phyloP scores from a whole-genome alignment of 768 basidiomycete genomes.

The Leucosporidium scottii region DNA sequence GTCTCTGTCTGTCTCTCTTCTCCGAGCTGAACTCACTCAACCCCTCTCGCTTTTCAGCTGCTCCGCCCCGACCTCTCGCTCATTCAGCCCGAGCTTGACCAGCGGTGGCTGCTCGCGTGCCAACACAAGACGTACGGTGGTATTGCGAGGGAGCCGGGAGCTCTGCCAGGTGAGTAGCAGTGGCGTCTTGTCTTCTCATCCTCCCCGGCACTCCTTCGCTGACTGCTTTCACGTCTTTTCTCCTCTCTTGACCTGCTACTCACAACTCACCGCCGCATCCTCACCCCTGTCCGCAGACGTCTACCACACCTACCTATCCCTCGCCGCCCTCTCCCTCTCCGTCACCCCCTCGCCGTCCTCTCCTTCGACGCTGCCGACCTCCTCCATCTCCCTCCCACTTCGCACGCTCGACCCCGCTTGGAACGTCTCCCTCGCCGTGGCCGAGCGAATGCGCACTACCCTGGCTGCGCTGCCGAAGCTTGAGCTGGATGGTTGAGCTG shows the following conservation, averaged over 20 bases:
- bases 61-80: slow-evolving; percentile 7
- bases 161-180: slow-evolving; percentile 59
- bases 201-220: background rate
- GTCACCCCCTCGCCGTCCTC: slow-evolving; percentile 68
- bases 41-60: background rate
- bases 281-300: slow-evolving; percentile 55
- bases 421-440: slow-evolving; percentile 16
- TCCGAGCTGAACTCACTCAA: background rate
- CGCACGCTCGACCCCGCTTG: slow-evolving; percentile 13
- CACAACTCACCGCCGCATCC: no score
- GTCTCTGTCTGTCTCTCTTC: slow-evolving; percentile 29
- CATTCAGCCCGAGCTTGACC: slow-evolving; percentile 55
- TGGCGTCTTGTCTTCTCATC: slow-evolving; percentile 10
- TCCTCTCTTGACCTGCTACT: no score
- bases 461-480: background rate
- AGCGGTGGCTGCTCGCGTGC: slow-evolving; percentile 60
- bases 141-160: slow-evolving; percentile 72
- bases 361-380: slow-evolving; percentile 70
- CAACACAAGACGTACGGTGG: slow-evolving; percentile 80
- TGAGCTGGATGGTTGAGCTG: no score
- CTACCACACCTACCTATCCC: slow-evolving; percentile 85
- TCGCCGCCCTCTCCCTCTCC: slow-evolving; percentile 66
- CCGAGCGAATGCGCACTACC: slow-evolving; percentile 5
- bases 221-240: no score
- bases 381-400: slow-evolving; percentile 37